These are phyloP conservation scores for Penicillium daleae DNA, from an alignment of 495 filamentous ascomycete genomes.

Conservation along the genomic window DNA sequence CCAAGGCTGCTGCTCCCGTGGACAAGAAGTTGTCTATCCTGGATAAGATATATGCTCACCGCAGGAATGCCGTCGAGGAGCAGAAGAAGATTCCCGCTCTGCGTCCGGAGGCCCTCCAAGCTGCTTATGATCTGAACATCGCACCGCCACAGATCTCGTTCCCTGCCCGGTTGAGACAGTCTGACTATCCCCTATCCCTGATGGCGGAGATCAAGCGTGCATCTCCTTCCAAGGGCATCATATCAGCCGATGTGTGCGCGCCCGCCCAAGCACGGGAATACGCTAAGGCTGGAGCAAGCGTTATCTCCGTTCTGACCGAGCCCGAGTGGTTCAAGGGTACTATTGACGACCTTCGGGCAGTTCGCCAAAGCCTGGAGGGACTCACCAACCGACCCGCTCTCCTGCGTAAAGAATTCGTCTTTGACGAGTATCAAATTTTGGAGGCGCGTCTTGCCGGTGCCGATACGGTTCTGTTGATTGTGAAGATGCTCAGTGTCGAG, in stretches of 20 bases:
- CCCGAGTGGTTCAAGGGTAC: slow-evolving; percentile 99
- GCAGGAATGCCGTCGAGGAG: slow-evolving; percentile 72
- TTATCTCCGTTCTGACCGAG: slow-evolving; percentile 96
- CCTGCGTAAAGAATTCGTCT: slow-evolving; percentile 95
- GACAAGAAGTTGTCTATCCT: slow-evolving; percentile 81
- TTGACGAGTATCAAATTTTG: slow-evolving; percentile 97
- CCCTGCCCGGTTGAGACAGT: slow-evolving; percentile 74
- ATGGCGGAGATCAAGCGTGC: slow-evolving; percentile 98
- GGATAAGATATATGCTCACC: slow-evolving; percentile 87
- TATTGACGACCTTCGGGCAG: slow-evolving; percentile 88
- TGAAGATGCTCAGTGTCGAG: slow-evolving; percentile 89
- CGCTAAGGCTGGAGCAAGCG: slow-evolving; percentile 89
- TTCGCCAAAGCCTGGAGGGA: slow-evolving; percentile 83
- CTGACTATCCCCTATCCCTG: slow-evolving; percentile 79
- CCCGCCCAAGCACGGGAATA: slow-evolving; percentile 90
- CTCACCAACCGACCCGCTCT: slow-evolving; percentile 92
- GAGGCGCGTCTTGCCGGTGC: slow-evolving; percentile 93
- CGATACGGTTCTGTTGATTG: slow-evolving; percentile 93
- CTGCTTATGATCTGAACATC: slow-evolving; percentile 79
- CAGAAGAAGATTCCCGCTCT: slow-evolving; percentile 89
- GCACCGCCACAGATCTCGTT: slow-evolving; percentile 87
- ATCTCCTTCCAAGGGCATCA: slow-evolving; percentile 94
- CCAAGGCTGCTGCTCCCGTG: slow-evolving; percentile 29
- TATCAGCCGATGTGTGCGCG: slow-evolving; percentile 83
- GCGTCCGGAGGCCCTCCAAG: slow-evolving; percentile 82